These are phyloP conservation scores for Metrosideros polymorpha DNA, from an alignment of 441 rosid species.

Conservation along the genomic window DNA sequence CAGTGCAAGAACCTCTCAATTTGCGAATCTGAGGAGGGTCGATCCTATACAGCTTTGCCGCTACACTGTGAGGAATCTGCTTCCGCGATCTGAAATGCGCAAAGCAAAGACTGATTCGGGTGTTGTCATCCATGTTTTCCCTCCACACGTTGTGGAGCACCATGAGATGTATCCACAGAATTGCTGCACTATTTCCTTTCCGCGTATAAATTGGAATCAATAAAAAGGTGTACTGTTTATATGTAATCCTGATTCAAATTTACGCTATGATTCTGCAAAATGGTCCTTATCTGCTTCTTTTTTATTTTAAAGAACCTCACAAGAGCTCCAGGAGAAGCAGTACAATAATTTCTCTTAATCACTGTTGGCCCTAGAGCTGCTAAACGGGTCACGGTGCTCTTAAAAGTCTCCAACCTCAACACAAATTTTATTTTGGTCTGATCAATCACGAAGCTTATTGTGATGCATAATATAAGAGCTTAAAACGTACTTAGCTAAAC, in stretches of 20 bases:
- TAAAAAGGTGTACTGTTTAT: background rate
- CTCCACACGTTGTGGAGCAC: background rate
- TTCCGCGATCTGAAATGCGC: background rate
- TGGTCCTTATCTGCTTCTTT: background rate
- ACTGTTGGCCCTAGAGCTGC: background rate
- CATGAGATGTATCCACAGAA: background rate
- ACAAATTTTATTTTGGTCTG: background rate
- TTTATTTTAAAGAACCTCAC: background rate
- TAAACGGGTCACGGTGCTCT: background rate
- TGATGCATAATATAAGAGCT: background rate
- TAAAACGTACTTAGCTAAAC: background rate
- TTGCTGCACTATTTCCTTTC: background rate
- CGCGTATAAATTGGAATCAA: background rate
- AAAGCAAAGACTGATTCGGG: background rate
- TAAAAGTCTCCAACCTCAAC: background rate
- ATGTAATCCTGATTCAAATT: background rate
- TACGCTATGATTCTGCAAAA: background rate
- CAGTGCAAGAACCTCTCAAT: background rate
- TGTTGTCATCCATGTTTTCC: background rate
- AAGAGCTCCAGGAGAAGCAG: background rate
- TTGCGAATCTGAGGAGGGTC: background rate
- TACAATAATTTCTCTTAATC: background rate
- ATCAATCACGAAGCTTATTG: background rate
- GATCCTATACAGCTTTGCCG: background rate
- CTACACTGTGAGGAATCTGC: background rate